These are phyloP conservation scores for Yamadazyma laniorum DNA, from an alignment of 805 yeast species.

Conservation along the genomic window DNA sequence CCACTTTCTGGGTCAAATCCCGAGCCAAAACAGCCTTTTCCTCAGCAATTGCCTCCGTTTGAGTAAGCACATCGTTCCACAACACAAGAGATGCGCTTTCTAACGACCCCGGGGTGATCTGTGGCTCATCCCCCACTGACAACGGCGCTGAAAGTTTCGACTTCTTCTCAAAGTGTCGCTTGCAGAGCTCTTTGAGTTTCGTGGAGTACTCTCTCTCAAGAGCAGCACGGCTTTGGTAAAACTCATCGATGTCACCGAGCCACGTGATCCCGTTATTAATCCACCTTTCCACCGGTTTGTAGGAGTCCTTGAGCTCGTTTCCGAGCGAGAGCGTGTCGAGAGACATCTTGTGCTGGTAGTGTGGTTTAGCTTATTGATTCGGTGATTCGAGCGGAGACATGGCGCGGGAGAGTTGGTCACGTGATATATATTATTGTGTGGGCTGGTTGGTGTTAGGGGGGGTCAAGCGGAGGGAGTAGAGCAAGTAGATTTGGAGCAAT, in stretches of 20 bases:
- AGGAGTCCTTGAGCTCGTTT: constrained; percentile 77
- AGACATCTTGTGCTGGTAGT: too few species aligned
- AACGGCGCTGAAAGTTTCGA: constrained; percentile 63
- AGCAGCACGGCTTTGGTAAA: constrained; percentile 77
- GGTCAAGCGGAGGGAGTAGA: too few species aligned
- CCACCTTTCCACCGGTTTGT: constrained; percentile 78
- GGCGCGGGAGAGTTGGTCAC: too few species aligned
- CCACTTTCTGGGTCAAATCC: constrained; percentile 59
- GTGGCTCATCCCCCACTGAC: constrained; percentile 89
- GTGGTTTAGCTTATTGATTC: too few species aligned
- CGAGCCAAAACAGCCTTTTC: constrained; percentile 59
- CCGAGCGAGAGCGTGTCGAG: constrained; percentile 48
- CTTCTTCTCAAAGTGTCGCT: constrained; percentile 73
- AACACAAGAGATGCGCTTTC: constrained; percentile 85
- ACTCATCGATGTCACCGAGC: constrained; percentile 74
- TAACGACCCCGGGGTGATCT: constrained; percentile 90
- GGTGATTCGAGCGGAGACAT: too few species aligned
- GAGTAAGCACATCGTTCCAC: constrained; percentile 85
- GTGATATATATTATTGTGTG: too few species aligned
- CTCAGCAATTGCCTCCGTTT: constrained; percentile 75
- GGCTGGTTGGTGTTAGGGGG: too few species aligned
- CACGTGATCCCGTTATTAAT: constrained; percentile 67
- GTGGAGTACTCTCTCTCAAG: constrained; percentile 82
- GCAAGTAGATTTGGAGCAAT: too few species aligned
- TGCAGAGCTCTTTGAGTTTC: constrained; percentile 60